Conservation (phyloP, 768 basidiomycete genomes). For the Rhodosporidiobolus sp. region DNA sequence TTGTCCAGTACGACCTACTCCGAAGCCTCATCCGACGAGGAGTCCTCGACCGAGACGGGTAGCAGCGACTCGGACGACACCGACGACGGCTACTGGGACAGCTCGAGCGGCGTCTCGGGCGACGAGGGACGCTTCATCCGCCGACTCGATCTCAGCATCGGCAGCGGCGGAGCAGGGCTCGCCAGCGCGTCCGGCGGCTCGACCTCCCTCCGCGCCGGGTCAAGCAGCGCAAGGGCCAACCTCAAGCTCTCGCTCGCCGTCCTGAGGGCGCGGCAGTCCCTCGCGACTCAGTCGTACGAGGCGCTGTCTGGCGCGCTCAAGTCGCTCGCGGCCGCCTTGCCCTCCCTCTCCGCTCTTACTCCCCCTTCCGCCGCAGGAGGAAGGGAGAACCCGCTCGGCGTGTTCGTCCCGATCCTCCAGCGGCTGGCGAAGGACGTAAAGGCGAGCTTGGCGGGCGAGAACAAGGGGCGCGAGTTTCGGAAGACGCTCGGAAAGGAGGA, state of each 20-base stretch:
- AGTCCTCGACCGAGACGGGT: too few species aligned
- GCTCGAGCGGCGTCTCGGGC: background rate
- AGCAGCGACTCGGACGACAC: too few species aligned
- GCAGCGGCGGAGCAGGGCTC: background rate
- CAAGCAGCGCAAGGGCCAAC: conserved; percentile 5
- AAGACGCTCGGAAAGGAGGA: conserved; percentile 8
- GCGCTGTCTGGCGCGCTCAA: conserved; percentile 9
- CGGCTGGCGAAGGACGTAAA: conserved; percentile 7
- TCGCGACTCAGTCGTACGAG: background rate
- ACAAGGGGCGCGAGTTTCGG: conserved; percentile 4
- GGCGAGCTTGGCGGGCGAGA: background rate
- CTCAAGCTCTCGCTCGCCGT: conserved; percentile 30
- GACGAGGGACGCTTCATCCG: conserved; percentile 5
- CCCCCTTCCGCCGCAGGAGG: too few species aligned
- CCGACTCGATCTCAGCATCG: background rate
- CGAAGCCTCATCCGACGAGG: too few species aligned
- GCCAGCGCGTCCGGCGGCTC: background rate
- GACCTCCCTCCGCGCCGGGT: background rate
- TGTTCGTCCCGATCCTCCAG: conserved; percentile 19
- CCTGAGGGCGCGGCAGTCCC: conserved; percentile 17
- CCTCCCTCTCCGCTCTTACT: background rate
- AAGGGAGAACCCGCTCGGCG: conserved; percentile 4
- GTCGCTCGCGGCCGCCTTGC: background rate
- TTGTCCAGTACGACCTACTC: too few species aligned
- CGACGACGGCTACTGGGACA: too few species aligned